Conservation (phyloP, 1,284 basidiomycete species). For the Ganoderma resinaceum region DNA sequence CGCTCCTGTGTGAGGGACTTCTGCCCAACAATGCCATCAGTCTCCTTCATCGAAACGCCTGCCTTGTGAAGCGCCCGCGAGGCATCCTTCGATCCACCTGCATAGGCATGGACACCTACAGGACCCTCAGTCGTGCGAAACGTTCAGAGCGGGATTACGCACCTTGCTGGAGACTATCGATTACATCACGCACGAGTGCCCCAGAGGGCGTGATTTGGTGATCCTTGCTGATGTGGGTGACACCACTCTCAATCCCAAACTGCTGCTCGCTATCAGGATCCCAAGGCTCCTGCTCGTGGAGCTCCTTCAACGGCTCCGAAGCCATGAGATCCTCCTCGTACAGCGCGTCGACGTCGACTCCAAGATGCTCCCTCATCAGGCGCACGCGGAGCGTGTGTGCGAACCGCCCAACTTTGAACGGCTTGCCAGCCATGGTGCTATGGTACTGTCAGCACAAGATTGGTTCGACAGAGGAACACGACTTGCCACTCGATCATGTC, state of each 20-base stretch:
- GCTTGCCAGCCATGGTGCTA: slow-evolving; percentile 93
- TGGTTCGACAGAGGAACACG: background rate
- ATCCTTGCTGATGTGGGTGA: slow-evolving; percentile 42
- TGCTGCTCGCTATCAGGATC: slow-evolving; percentile 83
- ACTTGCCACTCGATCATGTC: slow-evolving; percentile 92
- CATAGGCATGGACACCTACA: slow-evolving; percentile 52
- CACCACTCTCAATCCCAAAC: slow-evolving; percentile 47
- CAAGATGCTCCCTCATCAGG: slow-evolving; percentile 96
- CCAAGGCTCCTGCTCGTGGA: slow-evolving; percentile 71
- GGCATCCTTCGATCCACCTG: slow-evolving; percentile 45
- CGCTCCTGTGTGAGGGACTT: slow-evolving; percentile 57
- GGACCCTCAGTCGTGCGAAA: background rate
- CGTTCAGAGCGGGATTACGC: slow-evolving; percentile 11
- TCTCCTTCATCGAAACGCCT: slow-evolving; percentile 48
- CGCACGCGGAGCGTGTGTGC: slow-evolving; percentile 94
- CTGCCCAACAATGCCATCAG: slow-evolving; percentile 49
- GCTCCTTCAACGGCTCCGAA: slow-evolving; percentile 58
- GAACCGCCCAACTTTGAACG: slow-evolving; percentile 96
- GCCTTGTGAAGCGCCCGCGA: slow-evolving; percentile 50
- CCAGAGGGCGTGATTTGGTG: slow-evolving; percentile 45
- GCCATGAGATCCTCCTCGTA: slow-evolving; percentile 79
- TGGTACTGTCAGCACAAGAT: slow-evolving; percentile 6
- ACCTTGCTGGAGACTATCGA: slow-evolving; percentile 60
- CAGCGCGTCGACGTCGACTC: slow-evolving; percentile 92
- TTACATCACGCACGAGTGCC: slow-evolving; percentile 46